Conservation (phyloP, 805 yeast species). For the Suhomyces pyralidae region DNA sequence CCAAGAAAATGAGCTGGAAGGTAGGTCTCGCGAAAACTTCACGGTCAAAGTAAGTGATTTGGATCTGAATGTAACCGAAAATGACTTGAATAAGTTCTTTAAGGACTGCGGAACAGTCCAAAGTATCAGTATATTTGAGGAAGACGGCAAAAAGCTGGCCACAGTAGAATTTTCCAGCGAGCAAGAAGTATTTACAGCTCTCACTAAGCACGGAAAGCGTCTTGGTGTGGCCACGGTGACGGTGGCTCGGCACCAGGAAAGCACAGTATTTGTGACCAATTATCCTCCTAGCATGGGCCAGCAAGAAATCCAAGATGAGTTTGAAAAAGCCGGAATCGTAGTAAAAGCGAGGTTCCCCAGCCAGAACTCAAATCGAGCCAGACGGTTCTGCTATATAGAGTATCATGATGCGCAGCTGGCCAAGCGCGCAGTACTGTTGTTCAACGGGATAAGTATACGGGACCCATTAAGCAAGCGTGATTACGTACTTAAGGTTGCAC, state of each 20-base stretch:
- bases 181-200: constrained; percentile 51
- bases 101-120: constrained; percentile 58
- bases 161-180: constrained; percentile 56
- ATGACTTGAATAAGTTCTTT: constrained; percentile 44
- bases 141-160: constrained; percentile 33
- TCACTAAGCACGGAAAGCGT: constrained; percentile 55
- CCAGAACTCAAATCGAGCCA: constrained; percentile 46
- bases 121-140: constrained; percentile 25
- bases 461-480: constrained; percentile 22
- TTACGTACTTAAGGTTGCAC: constrained; percentile 50
- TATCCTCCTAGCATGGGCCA: constrained; percentile 56
- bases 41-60: constrained; percentile 51
- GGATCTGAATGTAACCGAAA: constrained; percentile 46
- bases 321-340: constrained; percentile 40
- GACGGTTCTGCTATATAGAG: constrained; percentile 77
- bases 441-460: constrained; percentile 38
- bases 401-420: constrained; percentile 45
- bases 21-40: constrained; percentile 57
- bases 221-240: constrained; percentile 41
- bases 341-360: constrained; percentile 64
- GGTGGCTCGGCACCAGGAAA: constrained; percentile 44
- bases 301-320: constrained; percentile 36
- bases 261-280: constrained; percentile 71
- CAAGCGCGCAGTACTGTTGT: constrained; percentile 33
- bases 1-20: background rate